These are phyloP conservation scores for Choiromyces venosus DNA, from an alignment of 495 filamentous ascomycete genomes.

Conservation along the genomic window DNA sequence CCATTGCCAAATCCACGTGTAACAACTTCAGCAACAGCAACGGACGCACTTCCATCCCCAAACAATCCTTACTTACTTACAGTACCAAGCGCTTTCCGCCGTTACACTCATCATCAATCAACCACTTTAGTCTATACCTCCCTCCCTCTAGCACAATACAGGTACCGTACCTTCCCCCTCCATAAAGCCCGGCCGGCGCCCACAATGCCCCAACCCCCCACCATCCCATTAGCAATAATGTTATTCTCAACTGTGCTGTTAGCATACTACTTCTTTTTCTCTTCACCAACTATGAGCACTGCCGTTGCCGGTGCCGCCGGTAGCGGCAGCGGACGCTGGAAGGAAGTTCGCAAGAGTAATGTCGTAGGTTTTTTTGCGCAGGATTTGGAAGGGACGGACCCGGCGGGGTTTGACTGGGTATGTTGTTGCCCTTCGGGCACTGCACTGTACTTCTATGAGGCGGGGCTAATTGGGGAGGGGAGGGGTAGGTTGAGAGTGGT, in stretches of 20 bases:
- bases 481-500: constrained; percentile 53
- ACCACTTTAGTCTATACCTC: no score
- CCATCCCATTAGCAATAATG: constrained; percentile 17
- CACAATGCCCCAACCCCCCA: neutral
- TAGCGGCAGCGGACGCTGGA: constrained; percentile 7
- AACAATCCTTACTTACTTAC: neutral
- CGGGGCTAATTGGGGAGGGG: neutral
- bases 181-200: no score
- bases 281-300: constrained; percentile 4
- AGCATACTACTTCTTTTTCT: neutral
- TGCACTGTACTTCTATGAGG: constrained; percentile 1
- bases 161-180: neutral
- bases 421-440: no score
- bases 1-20: neutral
- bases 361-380: constrained; percentile 67
- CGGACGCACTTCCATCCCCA: neutral
- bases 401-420: constrained; percentile 63
- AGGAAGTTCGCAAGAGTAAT: constrained; percentile 55
- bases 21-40: no score
- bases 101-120: neutral
- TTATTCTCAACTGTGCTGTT: constrained; percentile 12
- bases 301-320: constrained; percentile 1
- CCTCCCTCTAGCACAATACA: no score
- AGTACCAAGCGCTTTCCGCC: neutral
- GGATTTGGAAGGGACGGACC: constrained; percentile 59